Evolutionary conservation across 257 asterid species (phyloP).

Genomic region (Datura wrightii): DNA sequence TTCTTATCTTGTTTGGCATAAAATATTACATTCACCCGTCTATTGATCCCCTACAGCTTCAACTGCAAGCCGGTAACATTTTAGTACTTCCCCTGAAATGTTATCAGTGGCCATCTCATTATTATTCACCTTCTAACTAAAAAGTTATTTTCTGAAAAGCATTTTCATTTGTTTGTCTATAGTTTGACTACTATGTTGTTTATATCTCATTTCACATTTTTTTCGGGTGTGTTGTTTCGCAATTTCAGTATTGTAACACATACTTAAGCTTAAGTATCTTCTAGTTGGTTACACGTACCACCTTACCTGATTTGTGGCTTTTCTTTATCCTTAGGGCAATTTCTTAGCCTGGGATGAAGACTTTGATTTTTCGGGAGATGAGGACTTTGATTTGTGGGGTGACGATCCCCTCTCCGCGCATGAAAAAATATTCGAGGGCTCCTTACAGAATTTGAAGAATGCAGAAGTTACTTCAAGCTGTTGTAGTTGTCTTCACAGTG

Average conservation of each 20-base stretch:
- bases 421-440: slow-evolving; percentile 17
- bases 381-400: neutral
- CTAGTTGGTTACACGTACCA: neutral
- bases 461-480: slow-evolving; percentile 7
- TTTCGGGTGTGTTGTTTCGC: neutral
- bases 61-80: neutral
- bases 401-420: neutral
- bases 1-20: neutral
- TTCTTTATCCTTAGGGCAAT: slow-evolving; percentile 7
- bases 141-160: neutral
- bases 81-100: neutral
- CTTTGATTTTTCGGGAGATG: neutral
- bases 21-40: neutral
- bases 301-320: neutral
- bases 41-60: slow-evolving; percentile 13
- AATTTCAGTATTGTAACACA: neutral
- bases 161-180: slow-evolving; percentile 4
- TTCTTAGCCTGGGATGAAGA: slow-evolving; percentile 6
- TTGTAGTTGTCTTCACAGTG: slow-evolving; percentile 9
- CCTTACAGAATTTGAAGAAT: slow-evolving; percentile 18
- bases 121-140: neutral
- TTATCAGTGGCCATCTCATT: neutral
- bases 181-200: neutral
- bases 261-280: neutral
- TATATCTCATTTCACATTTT: neutral